Percentiles rank a stretch among this genome's conserved stretches.
These are phyloP conservation scores for Solanum virginianum DNA, from an alignment of 257 asterid species.

Conservation along the genomic window DNA sequence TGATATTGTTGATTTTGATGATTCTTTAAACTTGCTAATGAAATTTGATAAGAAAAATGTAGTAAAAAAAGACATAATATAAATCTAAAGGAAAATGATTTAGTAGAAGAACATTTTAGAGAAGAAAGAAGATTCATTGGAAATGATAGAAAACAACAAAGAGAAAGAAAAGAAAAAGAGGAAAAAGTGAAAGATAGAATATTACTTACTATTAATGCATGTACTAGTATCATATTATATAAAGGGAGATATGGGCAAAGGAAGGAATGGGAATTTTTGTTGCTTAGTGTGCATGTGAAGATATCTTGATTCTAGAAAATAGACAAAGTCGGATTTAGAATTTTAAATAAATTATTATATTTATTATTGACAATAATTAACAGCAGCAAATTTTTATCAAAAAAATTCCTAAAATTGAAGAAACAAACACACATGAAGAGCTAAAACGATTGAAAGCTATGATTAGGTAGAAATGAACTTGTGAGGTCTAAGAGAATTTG, in stretches of 20 bases:
- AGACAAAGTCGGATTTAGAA: not conserved
- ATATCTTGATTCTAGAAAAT: slow-evolving; percentile 2
- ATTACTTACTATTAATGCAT: not conserved
- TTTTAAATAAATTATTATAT: not conserved
- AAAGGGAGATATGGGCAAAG: not conserved
- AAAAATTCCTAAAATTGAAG: not conserved
- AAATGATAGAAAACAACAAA: not conserved
- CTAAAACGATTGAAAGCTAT: not conserved
- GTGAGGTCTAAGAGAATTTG: no score
- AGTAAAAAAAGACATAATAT: slow-evolving; percentile 18
- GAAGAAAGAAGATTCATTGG: not conserved
- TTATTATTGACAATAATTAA: not conserved
- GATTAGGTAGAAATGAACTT: not conserved
- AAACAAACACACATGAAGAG: not conserved
- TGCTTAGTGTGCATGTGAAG: slow-evolving; percentile 53
- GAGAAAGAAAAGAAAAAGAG: not conserved
- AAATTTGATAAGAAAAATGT: slow-evolving; percentile 3
- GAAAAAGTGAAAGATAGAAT: not conserved
- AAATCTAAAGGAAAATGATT: slow-evolving; percentile 13
- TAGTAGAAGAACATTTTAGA: slow-evolving; percentile 16
- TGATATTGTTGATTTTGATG: slow-evolving; percentile 9
- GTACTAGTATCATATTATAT: slow-evolving; percentile 9
- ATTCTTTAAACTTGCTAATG: slow-evolving; percentile 27
- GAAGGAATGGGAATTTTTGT: slow-evolving; percentile 5
- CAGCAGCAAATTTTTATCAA: not conserved